A percentile compares a stretch with the other conserved stretches of the same genome.
Evolutionary conservation across 768 basidiomycete species (phyloP).

Genomic region (Rhodosporidiobolus odoratus): DNA sequence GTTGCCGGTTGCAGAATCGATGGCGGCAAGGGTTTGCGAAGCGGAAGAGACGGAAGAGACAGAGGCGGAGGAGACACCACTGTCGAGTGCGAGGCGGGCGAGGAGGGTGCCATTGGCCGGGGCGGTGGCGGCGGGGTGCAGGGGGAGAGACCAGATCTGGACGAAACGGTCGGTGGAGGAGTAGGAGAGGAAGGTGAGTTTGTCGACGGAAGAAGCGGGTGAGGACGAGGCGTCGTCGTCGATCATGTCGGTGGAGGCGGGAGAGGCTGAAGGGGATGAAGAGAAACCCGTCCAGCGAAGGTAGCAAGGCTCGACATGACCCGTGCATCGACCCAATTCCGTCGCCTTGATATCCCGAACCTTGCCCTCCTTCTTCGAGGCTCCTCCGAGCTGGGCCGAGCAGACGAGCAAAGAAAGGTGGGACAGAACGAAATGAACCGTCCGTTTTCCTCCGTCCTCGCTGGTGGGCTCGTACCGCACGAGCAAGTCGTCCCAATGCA

Average conservation of each 20-base stretch:
- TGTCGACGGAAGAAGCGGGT: conserved; percentile 1
- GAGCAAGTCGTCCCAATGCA: conserved; percentile 29
- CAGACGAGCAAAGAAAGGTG: conserved; percentile 32
- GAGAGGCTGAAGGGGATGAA: background rate
- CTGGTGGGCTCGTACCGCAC: conserved; percentile 28
- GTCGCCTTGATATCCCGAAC: conserved; percentile 28
- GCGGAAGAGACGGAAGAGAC: conserved; percentile 18
- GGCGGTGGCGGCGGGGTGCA: conserved; percentile 4
- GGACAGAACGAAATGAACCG: conserved; percentile 32
- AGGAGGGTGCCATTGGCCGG: conserved; percentile 25
- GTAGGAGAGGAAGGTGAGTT: conserved; percentile 33
- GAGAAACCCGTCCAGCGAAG: conserved; percentile 26
- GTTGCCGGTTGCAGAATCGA: conserved; percentile 31
- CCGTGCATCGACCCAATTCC: conserved; percentile 31
- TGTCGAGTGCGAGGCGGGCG: conserved; percentile 37
- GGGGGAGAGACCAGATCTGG: conserved; percentile 29
- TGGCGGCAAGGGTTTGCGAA: conserved; percentile 26
- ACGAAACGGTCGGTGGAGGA: conserved; percentile 36
- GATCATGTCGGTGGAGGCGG: conserved; percentile 4
- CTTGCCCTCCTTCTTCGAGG: conserved; percentile 37
- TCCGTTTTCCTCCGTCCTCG: conserved; percentile 11
- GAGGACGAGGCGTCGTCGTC: conserved; percentile 9
- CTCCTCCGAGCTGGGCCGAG: conserved; percentile 16
- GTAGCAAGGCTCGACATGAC: conserved; percentile 32
- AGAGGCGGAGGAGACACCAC: conserved; percentile 27